These are phyloP conservation scores for Mycothermus thermophilus DNA, from an alignment of 495 filamentous ascomycete genomes.

Conservation along the genomic window DNA sequence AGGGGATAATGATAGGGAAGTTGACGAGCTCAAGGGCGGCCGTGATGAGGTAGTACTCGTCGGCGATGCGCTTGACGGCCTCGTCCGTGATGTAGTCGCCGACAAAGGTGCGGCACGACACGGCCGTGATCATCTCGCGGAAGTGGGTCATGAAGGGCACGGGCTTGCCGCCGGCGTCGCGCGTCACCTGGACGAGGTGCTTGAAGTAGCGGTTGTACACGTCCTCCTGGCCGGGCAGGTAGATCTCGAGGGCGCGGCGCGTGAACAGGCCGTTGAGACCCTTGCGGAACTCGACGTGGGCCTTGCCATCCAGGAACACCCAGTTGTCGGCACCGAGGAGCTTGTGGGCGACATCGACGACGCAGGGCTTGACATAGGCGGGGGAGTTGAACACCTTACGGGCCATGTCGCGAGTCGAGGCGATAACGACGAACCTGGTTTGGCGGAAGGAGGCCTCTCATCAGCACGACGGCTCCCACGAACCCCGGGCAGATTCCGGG, in stretches of 20 bases:
- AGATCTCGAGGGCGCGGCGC: slow-evolving; percentile 70
- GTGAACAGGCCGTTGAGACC: slow-evolving; percentile 93
- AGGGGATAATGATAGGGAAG: slow-evolving; percentile 95
- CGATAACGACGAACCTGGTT: slow-evolving; percentile 87
- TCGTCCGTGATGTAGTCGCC: slow-evolving; percentile 88
- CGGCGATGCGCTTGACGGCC: slow-evolving; percentile 83
- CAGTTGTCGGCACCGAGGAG: slow-evolving; percentile 85
- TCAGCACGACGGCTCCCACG: no score
- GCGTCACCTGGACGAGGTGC: slow-evolving; percentile 60
- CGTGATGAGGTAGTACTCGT: slow-evolving; percentile 94
- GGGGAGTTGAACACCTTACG: slow-evolving; percentile 97
- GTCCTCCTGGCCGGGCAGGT: slow-evolving; percentile 85
- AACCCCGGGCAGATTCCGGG: no score
- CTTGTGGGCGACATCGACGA: slow-evolving; percentile 91
- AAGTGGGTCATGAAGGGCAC: slow-evolving; percentile 83
- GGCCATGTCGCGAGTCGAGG: slow-evolving; percentile 87
- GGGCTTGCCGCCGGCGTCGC: slow-evolving; percentile 52
- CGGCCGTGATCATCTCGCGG: slow-evolving; percentile 90
- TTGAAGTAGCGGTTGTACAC: slow-evolving; percentile 81
- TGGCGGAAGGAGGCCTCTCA: no score
- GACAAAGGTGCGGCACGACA: slow-evolving; percentile 91
- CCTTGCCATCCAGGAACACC: slow-evolving; percentile 95
- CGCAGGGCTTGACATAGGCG: slow-evolving; percentile 83
- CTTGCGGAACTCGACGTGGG: slow-evolving; percentile 93
- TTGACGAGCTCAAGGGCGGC: slow-evolving; percentile 94